Percentiles rank a stretch among this genome's conserved stretches.
Conservation (phyloP, 2,329 filamentous ascomycete species). For the Aureobasidium musti region DNA sequence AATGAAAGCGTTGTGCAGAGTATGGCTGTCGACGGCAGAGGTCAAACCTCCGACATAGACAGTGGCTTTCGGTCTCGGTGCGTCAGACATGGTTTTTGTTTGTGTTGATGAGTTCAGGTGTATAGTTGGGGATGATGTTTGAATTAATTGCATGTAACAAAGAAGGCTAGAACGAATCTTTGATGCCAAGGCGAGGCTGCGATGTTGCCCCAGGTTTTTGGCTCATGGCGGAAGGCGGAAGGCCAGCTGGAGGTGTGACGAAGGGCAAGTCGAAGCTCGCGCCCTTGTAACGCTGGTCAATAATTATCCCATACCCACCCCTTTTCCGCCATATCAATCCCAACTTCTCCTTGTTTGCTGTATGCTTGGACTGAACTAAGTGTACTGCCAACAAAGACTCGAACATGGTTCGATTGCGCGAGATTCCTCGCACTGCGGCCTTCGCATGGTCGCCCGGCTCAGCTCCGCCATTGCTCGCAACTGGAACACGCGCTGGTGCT, state of each 20-base stretch:
- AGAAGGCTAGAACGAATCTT: constrained; percentile 7
- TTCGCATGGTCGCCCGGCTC: constrained; percentile 94
- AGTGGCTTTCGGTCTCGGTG: constrained; percentile 82
- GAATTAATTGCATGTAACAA: constrained; percentile 7
- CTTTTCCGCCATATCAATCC: constrained; percentile 2
- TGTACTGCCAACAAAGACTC: constrained; percentile 17
- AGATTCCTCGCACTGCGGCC: constrained; percentile 93
- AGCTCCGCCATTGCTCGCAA: constrained; percentile 78
- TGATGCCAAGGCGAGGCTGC: constrained; percentile 27
- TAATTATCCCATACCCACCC: constrained; percentile 23
- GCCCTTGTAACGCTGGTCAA: constrained; percentile 18
- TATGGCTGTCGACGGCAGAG: constrained; percentile 70
- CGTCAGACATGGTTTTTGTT: constrained; percentile 70
- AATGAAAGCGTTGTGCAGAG: constrained; percentile 86
- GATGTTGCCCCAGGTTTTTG: constrained; percentile 15
- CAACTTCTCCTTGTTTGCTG: constrained; percentile 2
- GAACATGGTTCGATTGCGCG: constrained; percentile 89
- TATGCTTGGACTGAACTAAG: constrained; percentile 18
- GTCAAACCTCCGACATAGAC: constrained; percentile 90
- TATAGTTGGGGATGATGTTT: constrained; percentile 28
- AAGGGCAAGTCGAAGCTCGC: constrained; percentile 21
- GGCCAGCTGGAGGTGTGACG: constrained; percentile 23
- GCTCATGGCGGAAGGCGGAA: not conserved
- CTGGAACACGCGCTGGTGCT: constrained; percentile 90
- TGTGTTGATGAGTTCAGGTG: not conserved